Evolutionary conservation across 2,329 filamentous ascomycete species (phyloP).

Genomic region (Fusarium piperis): DNA sequence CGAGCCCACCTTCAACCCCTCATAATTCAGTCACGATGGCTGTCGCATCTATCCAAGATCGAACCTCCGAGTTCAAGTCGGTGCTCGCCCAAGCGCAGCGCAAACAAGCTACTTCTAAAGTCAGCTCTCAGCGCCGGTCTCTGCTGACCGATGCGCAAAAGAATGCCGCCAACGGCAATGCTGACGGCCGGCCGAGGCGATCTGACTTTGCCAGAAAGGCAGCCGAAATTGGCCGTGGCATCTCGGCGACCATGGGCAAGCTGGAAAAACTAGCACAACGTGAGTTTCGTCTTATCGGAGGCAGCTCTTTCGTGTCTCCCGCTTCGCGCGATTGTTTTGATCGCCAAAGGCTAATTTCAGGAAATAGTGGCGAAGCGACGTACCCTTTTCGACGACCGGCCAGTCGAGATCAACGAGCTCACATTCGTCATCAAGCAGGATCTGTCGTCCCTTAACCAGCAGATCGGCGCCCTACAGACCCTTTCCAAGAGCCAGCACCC

Average conservation of each 20-base stretch:
- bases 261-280: constrained; percentile 90
- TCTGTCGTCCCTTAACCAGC: constrained; percentile 81
- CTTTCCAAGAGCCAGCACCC: constrained; percentile 82
- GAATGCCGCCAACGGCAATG: constrained; percentile 62
- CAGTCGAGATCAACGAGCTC: constrained; percentile 95
- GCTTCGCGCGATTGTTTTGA: not conserved
- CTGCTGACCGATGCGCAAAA: constrained; percentile 80
- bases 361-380: constrained; percentile 86
- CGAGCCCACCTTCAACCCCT: constrained; percentile 25
- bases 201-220: constrained; percentile 95
- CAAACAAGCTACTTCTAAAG: constrained; percentile 78
- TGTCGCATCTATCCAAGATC: constrained; percentile 88
- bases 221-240: constrained; percentile 90
- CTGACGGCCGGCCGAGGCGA: constrained; percentile 64
- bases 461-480: constrained; percentile 84
- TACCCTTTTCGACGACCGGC: constrained; percentile 95
- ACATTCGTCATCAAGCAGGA: constrained; percentile 99
- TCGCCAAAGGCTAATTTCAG: constrained; percentile 12
- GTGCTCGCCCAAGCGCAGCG: constrained; percentile 89
- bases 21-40: constrained; percentile 59
- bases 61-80: constrained; percentile 93
- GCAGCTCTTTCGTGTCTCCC: not conserved
- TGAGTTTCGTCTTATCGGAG: constrained; percentile 51
- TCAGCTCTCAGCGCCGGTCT: constrained; percentile 81
- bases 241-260: constrained; percentile 92